phyloP scores from a whole-genome alignment of 805 yeast species.

The Kluyveromyces starmeri region DNA sequence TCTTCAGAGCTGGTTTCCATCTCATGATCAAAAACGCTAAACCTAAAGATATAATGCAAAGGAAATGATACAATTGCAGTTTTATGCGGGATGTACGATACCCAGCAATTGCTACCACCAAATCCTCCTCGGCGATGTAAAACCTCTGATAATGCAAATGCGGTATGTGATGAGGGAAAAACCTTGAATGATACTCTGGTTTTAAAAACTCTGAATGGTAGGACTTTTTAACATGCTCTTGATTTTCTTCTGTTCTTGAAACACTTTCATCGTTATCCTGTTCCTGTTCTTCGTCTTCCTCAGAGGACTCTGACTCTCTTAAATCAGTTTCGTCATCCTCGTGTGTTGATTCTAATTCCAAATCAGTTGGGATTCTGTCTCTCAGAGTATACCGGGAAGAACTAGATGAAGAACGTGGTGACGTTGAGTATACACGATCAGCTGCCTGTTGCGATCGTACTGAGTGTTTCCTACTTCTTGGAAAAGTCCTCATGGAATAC shows the following conservation, averaged over 20 bases:
- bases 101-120: slow-evolving; percentile 92
- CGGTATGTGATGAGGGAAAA: slow-evolving; percentile 36
- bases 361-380: slow-evolving; percentile 33
- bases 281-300: slow-evolving; percentile 9
- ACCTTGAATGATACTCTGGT: slow-evolving; percentile 35
- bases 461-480: slow-evolving; percentile 10
- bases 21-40: slow-evolving; percentile 61
- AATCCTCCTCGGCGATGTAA: slow-evolving; percentile 91
- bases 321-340: slow-evolving; percentile 29
- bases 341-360: slow-evolving; percentile 23
- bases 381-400: slow-evolving; percentile 30
- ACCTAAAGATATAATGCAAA: slow-evolving; percentile 60
- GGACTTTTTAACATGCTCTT: slow-evolving; percentile 22
- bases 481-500: slow-evolving; percentile 10
- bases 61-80: slow-evolving; percentile 37
- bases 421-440: slow-evolving; percentile 12
- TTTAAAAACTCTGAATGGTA: slow-evolving; percentile 25
- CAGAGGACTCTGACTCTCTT: slow-evolving; percentile 19
- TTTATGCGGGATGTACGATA: slow-evolving; percentile 48
- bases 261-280: slow-evolving; percentile 7
- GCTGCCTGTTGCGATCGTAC: not conserved
- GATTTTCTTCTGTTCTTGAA: slow-evolving; percentile 15
- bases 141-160: slow-evolving; percentile 59
- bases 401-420: slow-evolving; percentile 29
- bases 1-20: slow-evolving; percentile 78